Base-by-base conservation (phyloP, 1,284 basidiomycete species). In the Phlebopus sp. region DNA sequence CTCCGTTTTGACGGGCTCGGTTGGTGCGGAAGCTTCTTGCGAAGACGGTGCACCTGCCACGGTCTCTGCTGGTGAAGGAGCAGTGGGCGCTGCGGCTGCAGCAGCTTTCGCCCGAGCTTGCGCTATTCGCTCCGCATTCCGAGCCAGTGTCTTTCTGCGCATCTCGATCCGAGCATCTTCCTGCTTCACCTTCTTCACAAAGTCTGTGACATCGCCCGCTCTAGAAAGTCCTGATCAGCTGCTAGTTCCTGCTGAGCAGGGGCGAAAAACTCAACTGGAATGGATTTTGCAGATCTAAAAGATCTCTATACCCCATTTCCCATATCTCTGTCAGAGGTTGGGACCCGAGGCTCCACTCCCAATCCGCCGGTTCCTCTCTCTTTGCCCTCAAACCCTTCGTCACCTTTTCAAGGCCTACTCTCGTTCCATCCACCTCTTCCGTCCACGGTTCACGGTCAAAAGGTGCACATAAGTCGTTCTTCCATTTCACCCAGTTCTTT, bases 401-500 rank as follows among this genome's bases (percentile, higher is more conserved):
- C 19, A 80, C 78, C 56, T 84, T 81, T 58, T 86, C 77, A 31
- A 87, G 59, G 5, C 79, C 78, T 18, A 81, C 68, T 44, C 73
- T 76, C 56, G 66, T 63, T 18, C 70, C 77, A 44, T 74, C 69
- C 13, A 80, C 53, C 44, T 78, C 75, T 37, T 68, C 66, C 7
- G 66, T 69, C 73, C 81, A 81, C 9, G 84, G 75, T 42, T 79
- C 80, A 56, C 81, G 83, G 59, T 91, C 89, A 60, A 91, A 91
- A 7, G 84, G 76, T 23, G 78, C 70, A 58, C 88, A 91, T 4
- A 86, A 59, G 21, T 87, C 83, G 55, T 86, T 87, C 69, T 91
- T 91, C 88, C 89, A 91, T 55, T 77, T 79, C 7, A 92, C 80
- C 90, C 90, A 93, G 58, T 90, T 91, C 64, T 81, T 82, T 66